Evolutionary conservation across 164 flowering plant species (phyloP).

Genomic region (Tetrastigma voinierianum): DNA sequence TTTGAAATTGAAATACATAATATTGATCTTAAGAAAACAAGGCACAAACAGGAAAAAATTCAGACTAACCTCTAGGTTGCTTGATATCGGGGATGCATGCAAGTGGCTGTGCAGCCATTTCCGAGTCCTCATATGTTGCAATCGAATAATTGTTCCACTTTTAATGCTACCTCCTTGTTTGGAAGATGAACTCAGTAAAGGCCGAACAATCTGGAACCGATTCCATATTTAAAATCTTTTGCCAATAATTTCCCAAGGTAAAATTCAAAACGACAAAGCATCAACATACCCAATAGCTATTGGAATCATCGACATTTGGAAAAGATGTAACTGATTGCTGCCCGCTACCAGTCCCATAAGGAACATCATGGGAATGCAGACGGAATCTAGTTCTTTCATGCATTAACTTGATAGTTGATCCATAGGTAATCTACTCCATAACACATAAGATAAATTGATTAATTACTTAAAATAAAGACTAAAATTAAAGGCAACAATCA

Average conservation of each 20-base stretch:
- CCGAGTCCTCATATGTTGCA: slow-evolving; percentile 92
- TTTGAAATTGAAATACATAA: neutral
- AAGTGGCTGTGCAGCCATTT: slow-evolving; percentile 98
- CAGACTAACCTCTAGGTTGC: slow-evolving; percentile 79
- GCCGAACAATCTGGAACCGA: slow-evolving; percentile 62
- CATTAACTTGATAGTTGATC: slow-evolving; percentile 80
- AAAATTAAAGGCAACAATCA: neutral
- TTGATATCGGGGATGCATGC: slow-evolving; percentile 95
- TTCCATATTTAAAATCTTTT: no score
- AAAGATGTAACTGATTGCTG: slow-evolving; percentile 98
- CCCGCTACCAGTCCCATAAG: slow-evolving; percentile 98
- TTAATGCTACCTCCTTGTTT: slow-evolving; percentile 82
- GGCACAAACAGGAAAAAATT: no score
- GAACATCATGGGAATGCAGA: slow-evolving; percentile 96
- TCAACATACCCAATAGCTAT: slow-evolving; percentile 88
- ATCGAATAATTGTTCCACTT: slow-evolving; percentile 67
- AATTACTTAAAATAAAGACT: no score
- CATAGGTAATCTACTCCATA: slow-evolving; percentile 72
- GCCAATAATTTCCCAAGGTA: no score
- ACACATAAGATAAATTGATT: neutral
- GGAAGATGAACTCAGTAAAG: slow-evolving; percentile 54
- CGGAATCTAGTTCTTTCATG: slow-evolving; percentile 87
- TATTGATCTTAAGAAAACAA: no score
- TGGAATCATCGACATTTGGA: slow-evolving; percentile 87
- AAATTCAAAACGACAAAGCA: no score